A percentile compares a stretch with the other conserved stretches of the same genome.
Conservation (phyloP, 768 basidiomycete genomes). For the Naganishia kalamii region DNA sequence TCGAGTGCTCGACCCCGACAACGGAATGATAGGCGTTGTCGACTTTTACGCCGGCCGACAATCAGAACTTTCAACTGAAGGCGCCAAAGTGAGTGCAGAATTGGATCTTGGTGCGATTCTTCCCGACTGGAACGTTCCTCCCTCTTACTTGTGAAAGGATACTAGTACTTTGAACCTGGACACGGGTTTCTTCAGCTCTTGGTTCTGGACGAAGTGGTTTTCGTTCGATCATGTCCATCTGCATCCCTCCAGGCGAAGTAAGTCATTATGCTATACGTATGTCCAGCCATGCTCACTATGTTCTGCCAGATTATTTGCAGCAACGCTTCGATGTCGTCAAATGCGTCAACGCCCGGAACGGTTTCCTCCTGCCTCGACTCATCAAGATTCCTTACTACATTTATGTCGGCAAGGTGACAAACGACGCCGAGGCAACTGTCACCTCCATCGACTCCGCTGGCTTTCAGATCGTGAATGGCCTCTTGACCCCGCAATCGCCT, state of each 20-base stretch:
- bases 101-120: too few species aligned
- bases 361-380: slow-evolving; percentile 61
- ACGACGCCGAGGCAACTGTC: too few species aligned
- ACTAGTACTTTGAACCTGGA: slow-evolving; percentile 7
- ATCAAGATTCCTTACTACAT: slow-evolving; percentile 63
- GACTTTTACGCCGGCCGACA: slow-evolving; percentile 57
- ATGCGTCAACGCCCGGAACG: slow-evolving; percentile 66
- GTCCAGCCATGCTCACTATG: not conserved
- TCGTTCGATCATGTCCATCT: slow-evolving; percentile 50
- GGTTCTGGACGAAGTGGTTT: slow-evolving; percentile 49
- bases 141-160: not conserved
- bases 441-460: slow-evolving; percentile 7
- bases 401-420: slow-evolving; percentile 55
- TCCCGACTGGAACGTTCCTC: not conserved
- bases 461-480: slow-evolving; percentile 28
- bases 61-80: not conserved
- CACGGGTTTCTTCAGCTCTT: slow-evolving; percentile 49
- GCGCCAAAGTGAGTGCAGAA: slow-evolving; percentile 39
- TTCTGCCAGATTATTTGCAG: slow-evolving; percentile 58
- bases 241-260: slow-evolving; percentile 53
- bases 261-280: slow-evolving; percentile 17
- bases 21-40: slow-evolving; percentile 61
- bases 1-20: slow-evolving; percentile 57
- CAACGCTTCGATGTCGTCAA: slow-evolving; percentile 73
- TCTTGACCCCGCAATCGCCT: slow-evolving; percentile 43